Evolutionary conservation across 2,329 filamentous ascomycete genomes (phyloP), one percentile per base, ranked within the genome.

Genomic region (Penicillium sp.): DNA sequence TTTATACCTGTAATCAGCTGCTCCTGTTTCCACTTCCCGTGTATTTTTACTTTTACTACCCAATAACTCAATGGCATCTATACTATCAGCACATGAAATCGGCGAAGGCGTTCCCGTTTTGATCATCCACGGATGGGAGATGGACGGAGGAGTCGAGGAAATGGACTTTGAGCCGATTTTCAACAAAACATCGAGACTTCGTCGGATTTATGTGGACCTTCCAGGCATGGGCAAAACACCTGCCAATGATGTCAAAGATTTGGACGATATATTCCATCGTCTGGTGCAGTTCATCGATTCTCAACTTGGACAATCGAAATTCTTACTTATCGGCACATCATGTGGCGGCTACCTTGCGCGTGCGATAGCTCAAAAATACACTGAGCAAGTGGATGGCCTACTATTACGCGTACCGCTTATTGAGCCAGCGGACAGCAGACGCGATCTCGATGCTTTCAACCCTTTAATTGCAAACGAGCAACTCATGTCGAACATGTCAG

Each of bases 111-210:
- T 44, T 22, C 40, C 40, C 40, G 10, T 44, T 22, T 12, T 44
- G 40, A 44, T 44, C 40, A 24, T 44, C 7, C 40, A 44, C n/a
- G 40, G 40, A 44, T 44, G 40, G 40, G 40, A 44, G 19, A 44
- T 44, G 40, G 19, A 22, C 19, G 40, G 40, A 12, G 24, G 10
- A 44, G 40, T 44, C 40, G 40, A 44, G 19, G 40, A 22, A 13
- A 17, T 22, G 7, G 40, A 44, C 40, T 44, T 44, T 13, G 40
- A 44, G 40, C 40, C 40, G 2, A 44, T 44, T 22, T 44, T 44
- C 40, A 22, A 13, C 9, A 44, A 24, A 44, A 13, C 4, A 13
- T 5, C 19, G 3, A 19, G 40, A 12, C 40, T 44, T 44, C 19
- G 40, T 10, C 40, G 40, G 12, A 44, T 44, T 9, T 44, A 22